Evolutionary conservation across 345 rosid species (phyloP).

Genomic region (Linum lewisii): DNA sequence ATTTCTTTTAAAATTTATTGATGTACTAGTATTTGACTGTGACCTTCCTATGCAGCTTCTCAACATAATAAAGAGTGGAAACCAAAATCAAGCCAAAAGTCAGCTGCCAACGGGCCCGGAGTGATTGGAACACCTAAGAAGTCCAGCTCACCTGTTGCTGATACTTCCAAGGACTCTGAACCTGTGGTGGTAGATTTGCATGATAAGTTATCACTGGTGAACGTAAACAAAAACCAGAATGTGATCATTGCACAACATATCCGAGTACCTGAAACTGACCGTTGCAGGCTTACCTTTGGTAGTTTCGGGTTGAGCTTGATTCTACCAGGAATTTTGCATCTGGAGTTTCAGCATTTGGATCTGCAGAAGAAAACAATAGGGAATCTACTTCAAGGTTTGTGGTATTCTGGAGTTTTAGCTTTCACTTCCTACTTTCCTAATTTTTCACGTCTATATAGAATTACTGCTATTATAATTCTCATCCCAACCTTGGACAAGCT

Average conservation of each 20-base stretch:
- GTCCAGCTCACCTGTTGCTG: slow-evolving; percentile 34
- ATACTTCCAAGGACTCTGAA: slow-evolving; percentile 36
- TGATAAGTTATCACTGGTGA: slow-evolving; percentile 39
- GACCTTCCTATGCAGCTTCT: slow-evolving; percentile 32
- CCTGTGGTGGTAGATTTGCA: slow-evolving; percentile 37
- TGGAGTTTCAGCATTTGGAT: slow-evolving; percentile 29
- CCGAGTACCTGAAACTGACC: slow-evolving; percentile 74
- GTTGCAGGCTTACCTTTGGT: slow-evolving; percentile 68
- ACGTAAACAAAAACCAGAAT: slow-evolving; percentile 47
- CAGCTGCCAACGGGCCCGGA: slow-evolving; percentile 35
- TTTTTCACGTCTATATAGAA: background rate
- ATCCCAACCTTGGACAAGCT: too few species aligned
- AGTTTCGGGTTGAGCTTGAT: slow-evolving; percentile 65
- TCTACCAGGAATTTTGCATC: slow-evolving; percentile 26
- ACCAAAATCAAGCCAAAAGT: slow-evolving; percentile 64
- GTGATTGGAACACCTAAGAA: slow-evolving; percentile 58
- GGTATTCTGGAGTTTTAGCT: background rate
- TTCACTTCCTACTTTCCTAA: background rate
- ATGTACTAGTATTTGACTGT: slow-evolving; percentile 3
- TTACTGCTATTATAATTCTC: background rate
- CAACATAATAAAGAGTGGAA: slow-evolving; percentile 80
- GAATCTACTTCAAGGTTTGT: slow-evolving; percentile 52
- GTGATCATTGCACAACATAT: slow-evolving; percentile 82
- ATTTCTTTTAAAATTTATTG: background rate
- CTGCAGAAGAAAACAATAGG: slow-evolving; percentile 35